A percentile compares a stretch with the other conserved stretches of the same genome.
These are phyloP conservation scores for Phytophthora uliginosa DNA, from an alignment of 352 stramenopile species.

Conservation along the genomic window DNA sequence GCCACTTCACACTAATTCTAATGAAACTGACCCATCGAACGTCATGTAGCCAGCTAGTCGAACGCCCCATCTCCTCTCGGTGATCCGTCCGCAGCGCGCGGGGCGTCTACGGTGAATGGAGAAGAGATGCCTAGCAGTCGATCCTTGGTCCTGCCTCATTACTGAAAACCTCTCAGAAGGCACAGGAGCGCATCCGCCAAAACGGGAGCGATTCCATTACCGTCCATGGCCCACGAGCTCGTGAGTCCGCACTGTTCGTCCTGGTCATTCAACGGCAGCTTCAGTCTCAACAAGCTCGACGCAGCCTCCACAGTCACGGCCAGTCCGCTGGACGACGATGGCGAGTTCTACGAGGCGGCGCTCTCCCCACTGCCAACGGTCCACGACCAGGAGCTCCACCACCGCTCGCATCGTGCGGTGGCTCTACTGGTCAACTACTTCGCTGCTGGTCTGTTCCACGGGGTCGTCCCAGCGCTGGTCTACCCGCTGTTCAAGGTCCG, in stretches of 20 bases:
- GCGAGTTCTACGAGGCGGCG: conserved; percentile 22
- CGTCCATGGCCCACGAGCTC: conserved; percentile 31
- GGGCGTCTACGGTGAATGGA: conserved; percentile 1
- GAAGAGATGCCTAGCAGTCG: not conserved
- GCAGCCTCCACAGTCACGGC: conserved; percentile 35
- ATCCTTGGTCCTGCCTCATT: conserved; percentile 25
- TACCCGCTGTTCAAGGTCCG: conserved; percentile 85
- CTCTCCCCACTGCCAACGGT: conserved; percentile 23
- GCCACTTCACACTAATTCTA: not conserved
- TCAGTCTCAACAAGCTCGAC: conserved; percentile 38
- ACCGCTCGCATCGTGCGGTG: conserved; percentile 29
- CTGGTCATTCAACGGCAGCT: conserved; percentile 36
- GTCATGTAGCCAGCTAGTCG: conserved; percentile 26
- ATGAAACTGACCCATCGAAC: not conserved
- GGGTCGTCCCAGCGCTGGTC: conserved; percentile 68
- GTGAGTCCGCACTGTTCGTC: conserved; percentile 44
- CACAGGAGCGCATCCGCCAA: not conserved
- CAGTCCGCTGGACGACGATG: conserved; percentile 21
- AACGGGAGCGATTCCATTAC: conserved; percentile 10
- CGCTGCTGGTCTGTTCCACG: conserved; percentile 75
- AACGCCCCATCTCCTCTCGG: conserved; percentile 18
- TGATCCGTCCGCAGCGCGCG: not conserved
- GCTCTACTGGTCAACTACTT: conserved; percentile 79
- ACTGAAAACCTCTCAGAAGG: conserved; percentile 10
- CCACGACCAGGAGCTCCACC: conserved; percentile 10